phyloP scores from a whole-genome alignment of 1,284 basidiomycete species.

The Naganishia sp. region DNA sequence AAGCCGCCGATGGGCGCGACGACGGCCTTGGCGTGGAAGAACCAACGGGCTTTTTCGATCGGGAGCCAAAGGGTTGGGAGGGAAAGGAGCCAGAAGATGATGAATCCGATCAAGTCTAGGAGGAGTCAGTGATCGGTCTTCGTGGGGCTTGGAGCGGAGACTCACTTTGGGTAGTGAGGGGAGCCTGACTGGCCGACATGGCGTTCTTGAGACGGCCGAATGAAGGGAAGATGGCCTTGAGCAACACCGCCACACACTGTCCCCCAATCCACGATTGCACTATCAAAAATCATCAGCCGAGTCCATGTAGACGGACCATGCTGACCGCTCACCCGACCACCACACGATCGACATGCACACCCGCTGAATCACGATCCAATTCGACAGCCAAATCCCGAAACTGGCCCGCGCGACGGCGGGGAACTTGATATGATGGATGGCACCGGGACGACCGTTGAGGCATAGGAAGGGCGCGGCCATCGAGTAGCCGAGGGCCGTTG shows the following conservation, averaged over 20 bases:
- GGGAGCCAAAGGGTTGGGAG: constrained; percentile 78
- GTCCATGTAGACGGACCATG: constrained; percentile 26
- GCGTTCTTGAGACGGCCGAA: constrained; percentile 69
- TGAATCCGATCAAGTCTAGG: constrained; percentile 64
- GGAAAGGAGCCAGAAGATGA: constrained; percentile 81
- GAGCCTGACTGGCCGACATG: constrained; percentile 66
- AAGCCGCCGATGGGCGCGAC: constrained; percentile 72
- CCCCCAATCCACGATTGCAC: constrained; percentile 70
- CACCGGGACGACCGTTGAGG: constrained; percentile 75
- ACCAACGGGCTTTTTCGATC: constrained; percentile 75
- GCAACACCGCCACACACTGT: constrained; percentile 70
- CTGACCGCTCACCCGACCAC: constrained; percentile 28
- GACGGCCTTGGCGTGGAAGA: constrained; percentile 78
- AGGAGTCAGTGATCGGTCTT: constrained; percentile 15
- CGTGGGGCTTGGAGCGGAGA: constrained; percentile 33
- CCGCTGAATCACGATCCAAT: constrained; percentile 81
- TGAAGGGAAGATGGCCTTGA: constrained; percentile 70
- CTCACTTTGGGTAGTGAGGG: constrained; percentile 62
- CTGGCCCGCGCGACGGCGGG: constrained; percentile 72
- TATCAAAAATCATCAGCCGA: constrained; percentile 67
- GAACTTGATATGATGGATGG: constrained; percentile 76
- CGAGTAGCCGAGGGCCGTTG: constrained; percentile 65
- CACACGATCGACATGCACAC: constrained; percentile 59
- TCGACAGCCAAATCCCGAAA: constrained; percentile 75
- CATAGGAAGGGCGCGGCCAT: constrained; percentile 73